phyloP scores from a whole-genome alignment of 768 basidiomycete species.

The Lactifluus echinatus region DNA sequence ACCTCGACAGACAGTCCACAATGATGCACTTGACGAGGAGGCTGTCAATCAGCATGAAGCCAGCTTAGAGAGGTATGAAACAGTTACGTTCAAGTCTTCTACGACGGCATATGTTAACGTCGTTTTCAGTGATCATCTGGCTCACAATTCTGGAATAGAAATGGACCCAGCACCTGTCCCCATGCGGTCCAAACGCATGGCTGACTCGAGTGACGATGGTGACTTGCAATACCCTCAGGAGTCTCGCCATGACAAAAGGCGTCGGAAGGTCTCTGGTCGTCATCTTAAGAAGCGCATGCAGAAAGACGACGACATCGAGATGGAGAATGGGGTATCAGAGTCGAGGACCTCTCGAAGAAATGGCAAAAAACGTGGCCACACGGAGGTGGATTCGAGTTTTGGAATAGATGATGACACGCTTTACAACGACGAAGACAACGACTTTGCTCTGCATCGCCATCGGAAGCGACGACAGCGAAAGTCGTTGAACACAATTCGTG shows the following conservation, averaged over 20 bases:
- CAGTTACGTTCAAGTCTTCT: background rate
- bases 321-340: conserved; percentile 38
- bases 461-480: conserved; percentile 49
- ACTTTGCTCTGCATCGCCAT: conserved; percentile 37
- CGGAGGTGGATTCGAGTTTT: conserved; percentile 63
- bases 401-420: conserved; percentile 50
- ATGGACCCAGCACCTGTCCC: conserved; percentile 1
- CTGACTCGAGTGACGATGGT: conserved; percentile 19
- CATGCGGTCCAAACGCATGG: conserved; percentile 16
- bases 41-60: background rate
- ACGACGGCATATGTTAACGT: background rate
- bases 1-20: background rate
- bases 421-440: conserved; percentile 28
- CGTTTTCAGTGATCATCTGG: background rate
- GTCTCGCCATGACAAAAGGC: conserved; percentile 18
- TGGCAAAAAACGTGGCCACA: conserved; percentile 71
- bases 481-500: conserved; percentile 39
- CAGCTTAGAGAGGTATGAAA: background rate
- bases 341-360: conserved; percentile 24
- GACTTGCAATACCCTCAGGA: conserved; percentile 15
- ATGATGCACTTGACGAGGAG: background rate
- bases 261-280: conserved; percentile 18
- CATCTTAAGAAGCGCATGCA: conserved; percentile 6
- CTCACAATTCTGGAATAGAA: conserved; percentile 1
- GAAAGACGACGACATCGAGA: conserved; percentile 28